Conservation (phyloP, 345 rosid species). For the Turritis glabra region DNA sequence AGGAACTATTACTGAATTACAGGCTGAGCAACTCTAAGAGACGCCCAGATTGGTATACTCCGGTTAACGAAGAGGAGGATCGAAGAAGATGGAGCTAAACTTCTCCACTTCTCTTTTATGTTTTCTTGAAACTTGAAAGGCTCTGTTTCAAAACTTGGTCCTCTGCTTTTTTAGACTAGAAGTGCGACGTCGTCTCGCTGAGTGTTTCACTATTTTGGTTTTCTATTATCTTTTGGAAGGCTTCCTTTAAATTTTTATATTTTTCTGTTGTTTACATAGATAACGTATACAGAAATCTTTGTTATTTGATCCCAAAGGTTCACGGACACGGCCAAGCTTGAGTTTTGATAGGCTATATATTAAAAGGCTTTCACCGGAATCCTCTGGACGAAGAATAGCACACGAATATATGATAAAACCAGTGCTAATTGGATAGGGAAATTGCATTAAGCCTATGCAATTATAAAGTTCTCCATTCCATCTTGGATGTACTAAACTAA, state of each 20-base stretch:
- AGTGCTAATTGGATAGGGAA: not conserved
- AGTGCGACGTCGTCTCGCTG: not conserved
- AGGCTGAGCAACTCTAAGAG: constrained; percentile 79
- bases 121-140: not conserved
- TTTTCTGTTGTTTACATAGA: not conserved
- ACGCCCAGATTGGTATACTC: constrained; percentile 87
- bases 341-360: not conserved
- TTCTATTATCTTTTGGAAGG: not conserved
- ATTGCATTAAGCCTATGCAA: not conserved
- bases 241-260: not conserved
- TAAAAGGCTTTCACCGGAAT: not conserved
- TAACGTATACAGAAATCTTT: too few species aligned
- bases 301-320: too few species aligned
- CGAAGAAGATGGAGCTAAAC: constrained; percentile 84
- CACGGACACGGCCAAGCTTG: not conserved
- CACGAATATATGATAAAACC: not conserved
- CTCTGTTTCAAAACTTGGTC: not conserved
- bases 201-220: not conserved
- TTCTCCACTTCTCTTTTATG: not conserved
- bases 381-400: not conserved
- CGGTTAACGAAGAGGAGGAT: constrained; percentile 93
- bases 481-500: too few species aligned
- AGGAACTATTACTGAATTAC: constrained; percentile 83
- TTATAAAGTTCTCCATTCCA: not conserved
- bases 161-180: not conserved